Evolutionary conservation across 2,329 filamentous ascomycete genomes (phyloP), one percentile per base, ranked within the genome.

Genomic region (Talaromyces funiculosus): DNA sequence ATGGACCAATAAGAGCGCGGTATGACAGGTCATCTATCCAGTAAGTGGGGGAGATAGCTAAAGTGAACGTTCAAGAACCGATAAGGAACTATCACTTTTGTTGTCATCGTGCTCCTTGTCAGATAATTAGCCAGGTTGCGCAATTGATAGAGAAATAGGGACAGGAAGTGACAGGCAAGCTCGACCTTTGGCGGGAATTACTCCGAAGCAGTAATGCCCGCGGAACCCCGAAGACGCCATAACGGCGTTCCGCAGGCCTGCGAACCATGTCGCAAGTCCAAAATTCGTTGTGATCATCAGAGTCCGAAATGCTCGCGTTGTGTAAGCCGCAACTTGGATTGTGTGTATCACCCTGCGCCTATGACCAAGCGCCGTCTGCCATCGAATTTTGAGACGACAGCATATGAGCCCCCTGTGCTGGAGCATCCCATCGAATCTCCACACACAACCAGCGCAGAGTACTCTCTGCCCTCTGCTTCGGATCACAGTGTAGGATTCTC

Each of bases 221-320:
- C 5, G 29, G 47, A 53, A 35, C n/a, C 26, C 6, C 24, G 47
- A 22, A 53, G 26, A 35, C 71, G 72, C 40, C 69, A 68, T 40
- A 75, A 74, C 65, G 72, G 72, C 22, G 64, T 69, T 16, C 62
- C 70, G 16, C 70, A 72, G 55, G 73, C 72, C 10, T 75, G 72
- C 54, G 71, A 75, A 61, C 71, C 72, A n/a, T 75, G 72, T 60
- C 70, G 72, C 42, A 72, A 71, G 60, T 69, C 71, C 10, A 74
- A 75, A 59, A 64, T 73, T 53, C 70, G 68, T 42, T 74, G 71
- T 61, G 71, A 73, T 49, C 72, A 74, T 60, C 66, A 65, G 8
- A 64, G 68, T 38, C 73, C 73, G 1, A 64, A 70, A 7, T 75
- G 53, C n/a, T 51, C 47, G 26, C 47, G 47, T 5, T 53, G 47